Conservation (phyloP, 2,329 filamentous ascomycete genomes). For the Botrytis squamosa region DNA sequence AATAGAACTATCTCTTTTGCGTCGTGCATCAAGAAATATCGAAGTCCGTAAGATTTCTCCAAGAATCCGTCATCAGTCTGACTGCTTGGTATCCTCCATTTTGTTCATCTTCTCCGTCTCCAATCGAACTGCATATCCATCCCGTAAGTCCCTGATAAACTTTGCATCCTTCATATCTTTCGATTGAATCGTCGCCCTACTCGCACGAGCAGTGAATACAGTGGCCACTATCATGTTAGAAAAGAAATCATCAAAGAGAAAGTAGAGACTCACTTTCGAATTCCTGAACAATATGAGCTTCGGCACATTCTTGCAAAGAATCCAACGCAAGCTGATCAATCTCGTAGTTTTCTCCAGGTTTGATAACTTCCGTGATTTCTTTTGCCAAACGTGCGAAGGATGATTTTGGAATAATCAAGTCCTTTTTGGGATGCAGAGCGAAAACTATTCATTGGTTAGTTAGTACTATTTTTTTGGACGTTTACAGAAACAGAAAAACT, state of each 20-base stretch:
- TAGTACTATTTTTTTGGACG: accelerated
- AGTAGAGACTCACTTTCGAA: neutral
- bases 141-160: neutral
- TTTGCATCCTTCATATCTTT: neutral
- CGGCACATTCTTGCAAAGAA: neutral
- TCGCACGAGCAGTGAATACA: neutral
- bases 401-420: neutral
- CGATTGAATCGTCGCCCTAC: neutral
- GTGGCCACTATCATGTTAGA: neutral
- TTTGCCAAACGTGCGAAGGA: neutral
- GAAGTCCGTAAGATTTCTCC: neutral
- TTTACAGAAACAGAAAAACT: neutral
- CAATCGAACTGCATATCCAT: neutral
- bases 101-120: neutral
- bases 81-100: neutral
- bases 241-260: neutral
- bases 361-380: neutral
- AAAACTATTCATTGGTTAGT: neutral
- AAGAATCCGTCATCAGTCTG: neutral
- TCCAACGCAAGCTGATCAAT: neutral
- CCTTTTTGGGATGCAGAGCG: neutral
- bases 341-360: neutral
- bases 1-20: neutral
- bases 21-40: neutral
- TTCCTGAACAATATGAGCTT: neutral